phyloP scores from a whole-genome alignment of 2,329 filamentous ascomycete species.

The Ilyonectria sp. region DNA sequence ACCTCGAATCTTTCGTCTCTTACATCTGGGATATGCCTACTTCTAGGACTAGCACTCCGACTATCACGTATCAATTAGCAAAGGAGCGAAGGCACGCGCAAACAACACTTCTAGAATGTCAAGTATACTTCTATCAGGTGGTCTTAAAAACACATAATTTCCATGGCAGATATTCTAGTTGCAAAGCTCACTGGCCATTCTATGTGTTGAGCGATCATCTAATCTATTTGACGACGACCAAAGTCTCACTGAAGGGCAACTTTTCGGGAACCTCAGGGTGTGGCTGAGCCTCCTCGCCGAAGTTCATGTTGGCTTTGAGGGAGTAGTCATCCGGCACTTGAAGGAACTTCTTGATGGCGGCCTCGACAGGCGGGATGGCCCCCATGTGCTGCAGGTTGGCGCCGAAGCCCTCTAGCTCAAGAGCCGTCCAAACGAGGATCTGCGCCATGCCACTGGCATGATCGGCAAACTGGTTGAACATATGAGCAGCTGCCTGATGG shows the following conservation, averaged over 20 bases:
- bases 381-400: slow-evolving; percentile 46
- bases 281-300: slow-evolving; percentile 38
- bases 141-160: too few species aligned
- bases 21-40: too few species aligned
- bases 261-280: slow-evolving; percentile 40
- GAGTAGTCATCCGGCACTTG: slow-evolving; percentile 37
- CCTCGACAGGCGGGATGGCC: slow-evolving; percentile 43
- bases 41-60: too few species aligned
- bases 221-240: slow-evolving; percentile 33
- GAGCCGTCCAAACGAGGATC: slow-evolving; percentile 44
- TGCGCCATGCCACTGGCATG: slow-evolving; percentile 42
- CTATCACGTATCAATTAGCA: too few species aligned
- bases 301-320: slow-evolving; percentile 44
- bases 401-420: slow-evolving; percentile 44
- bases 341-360: slow-evolving; percentile 38
- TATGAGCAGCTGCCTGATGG: slow-evolving; percentile 38
- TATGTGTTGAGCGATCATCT: background rate
- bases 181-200: background rate
- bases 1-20: too few species aligned
- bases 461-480: slow-evolving; percentile 38
- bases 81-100: too few species aligned
- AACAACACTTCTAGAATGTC: too few species aligned
- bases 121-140: too few species aligned
- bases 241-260: slow-evolving; percentile 41
- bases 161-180: too few species aligned